Evolutionary conservation across 1,284 basidiomycete species (phyloP).

Genomic region (Kalmanozyma brasiliensis): DNA sequence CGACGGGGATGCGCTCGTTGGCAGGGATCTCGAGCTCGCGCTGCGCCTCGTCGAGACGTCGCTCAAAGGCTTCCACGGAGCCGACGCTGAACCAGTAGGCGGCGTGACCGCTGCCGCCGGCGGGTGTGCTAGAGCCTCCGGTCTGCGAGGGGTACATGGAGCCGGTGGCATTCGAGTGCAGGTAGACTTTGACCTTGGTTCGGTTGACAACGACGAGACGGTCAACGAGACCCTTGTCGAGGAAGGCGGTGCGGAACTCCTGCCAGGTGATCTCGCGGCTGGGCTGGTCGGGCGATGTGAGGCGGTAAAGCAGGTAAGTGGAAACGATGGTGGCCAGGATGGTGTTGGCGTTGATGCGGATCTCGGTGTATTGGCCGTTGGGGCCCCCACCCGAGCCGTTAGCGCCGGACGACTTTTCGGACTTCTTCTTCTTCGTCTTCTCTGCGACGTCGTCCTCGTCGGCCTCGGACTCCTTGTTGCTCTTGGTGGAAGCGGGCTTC

Average conservation of each 20-base stretch:
- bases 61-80: constrained; percentile 95
- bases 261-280: constrained; percentile 97
- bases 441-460: constrained; percentile 36
- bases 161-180: constrained; percentile 84
- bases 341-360: constrained; percentile 62
- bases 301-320: constrained; percentile 77
- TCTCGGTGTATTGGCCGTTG: constrained; percentile 52
- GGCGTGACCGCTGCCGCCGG: constrained; percentile 49
- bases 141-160: constrained; percentile 70
- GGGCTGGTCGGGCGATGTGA: constrained; percentile 71
- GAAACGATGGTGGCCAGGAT: constrained; percentile 70
- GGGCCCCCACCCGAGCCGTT: constrained; percentile 39
- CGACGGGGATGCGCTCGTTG: constrained; percentile 92
- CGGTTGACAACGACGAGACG: constrained; percentile 93
- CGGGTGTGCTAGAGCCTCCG: constrained; percentile 20
- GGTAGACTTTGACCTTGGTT: constrained; percentile 82
- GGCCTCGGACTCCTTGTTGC: constrained; percentile 30
- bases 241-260: constrained; percentile 93
- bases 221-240: constrained; percentile 95
- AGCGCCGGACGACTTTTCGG: constrained; percentile 28
- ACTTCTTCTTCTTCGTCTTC: constrained; percentile 41
- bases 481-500: constrained; percentile 29
- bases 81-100: constrained; percentile 95
- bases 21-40: constrained; percentile 89
- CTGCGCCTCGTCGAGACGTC: constrained; percentile 92